Evolutionary conservation across 2,329 filamentous ascomycete genomes (phyloP), one percentile per base, ranked within the genome.

Genomic region (Gnomoniopsis smithogilvyi): DNA sequence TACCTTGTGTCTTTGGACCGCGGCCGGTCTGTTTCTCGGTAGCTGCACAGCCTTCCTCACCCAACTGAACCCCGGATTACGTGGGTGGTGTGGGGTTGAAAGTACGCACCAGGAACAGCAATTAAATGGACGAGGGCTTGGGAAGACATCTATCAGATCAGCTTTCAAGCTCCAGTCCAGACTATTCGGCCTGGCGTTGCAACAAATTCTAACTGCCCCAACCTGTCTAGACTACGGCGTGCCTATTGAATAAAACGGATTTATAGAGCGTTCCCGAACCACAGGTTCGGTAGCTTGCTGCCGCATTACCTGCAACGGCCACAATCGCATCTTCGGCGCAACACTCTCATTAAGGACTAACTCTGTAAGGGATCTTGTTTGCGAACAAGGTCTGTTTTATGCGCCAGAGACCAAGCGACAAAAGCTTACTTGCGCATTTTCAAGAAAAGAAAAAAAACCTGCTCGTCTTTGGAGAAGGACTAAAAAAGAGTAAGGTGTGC

Each of bases 61-160:
- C 38, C 38, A 41, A 15, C n/a, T 41, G 45, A 24, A 50, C 54
- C 46, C 54, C 54, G 36, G 54, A 56, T 45, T 51, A 45, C 47
- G 46, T 50, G 46, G 54, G 30, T 51, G 47, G 22, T 33, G 45
- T 49, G 34, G 53, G 43, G 22, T 7, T 43, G 26, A 17, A 19
- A 45, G 43, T 6, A 7, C 3, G 43, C 19, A 45, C 17, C 15
- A 22, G 43, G 17, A 22, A 6, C 38, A 41, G 6, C 38, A 41
- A 15, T 14, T n/a, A 12, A 41, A 12, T 33, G 19, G 22, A 10
- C 19, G 33, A 19, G 19, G 6, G 11, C 17, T 4, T 17, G 41
- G 7, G 46, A 50, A 22, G n/a, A 41, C 33, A 26, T 12, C 33
- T 7, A 48, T 6, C 24, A 19, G 30, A 15, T 33, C 22, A 47